Percentiles rank a stretch among this genome's conserved stretches.
phyloP scores from a whole-genome alignment of 192 early-diverging fungal genomes.

The Coemansia aciculifera region DNA sequence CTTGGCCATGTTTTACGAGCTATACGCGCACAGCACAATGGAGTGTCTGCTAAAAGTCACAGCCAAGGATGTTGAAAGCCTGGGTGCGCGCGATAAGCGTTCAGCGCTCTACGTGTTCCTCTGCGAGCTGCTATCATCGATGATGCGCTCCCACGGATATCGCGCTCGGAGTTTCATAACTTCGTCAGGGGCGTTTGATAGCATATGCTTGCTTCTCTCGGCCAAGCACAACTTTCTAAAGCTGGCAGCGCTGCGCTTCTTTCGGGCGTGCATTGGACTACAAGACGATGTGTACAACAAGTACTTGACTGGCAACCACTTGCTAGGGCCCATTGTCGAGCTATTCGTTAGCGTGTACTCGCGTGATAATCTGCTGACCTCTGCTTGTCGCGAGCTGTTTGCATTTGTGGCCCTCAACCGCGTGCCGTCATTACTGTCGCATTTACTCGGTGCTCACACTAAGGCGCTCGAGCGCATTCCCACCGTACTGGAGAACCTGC shows the following conservation, averaged over 20 bases:
- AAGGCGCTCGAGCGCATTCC: slow-evolving; percentile 21
- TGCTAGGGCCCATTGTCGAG: slow-evolving; percentile 68
- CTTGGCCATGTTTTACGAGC: slow-evolving; percentile 75
- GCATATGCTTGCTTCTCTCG: slow-evolving; percentile 66
- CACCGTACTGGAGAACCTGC: slow-evolving; percentile 23
- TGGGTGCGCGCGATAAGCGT: slow-evolving; percentile 4
- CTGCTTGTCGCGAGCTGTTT: slow-evolving; percentile 88
- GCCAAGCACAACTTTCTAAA: slow-evolving; percentile 69
- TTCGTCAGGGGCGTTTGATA: slow-evolving; percentile 60
- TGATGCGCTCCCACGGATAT: slow-evolving; percentile 69
- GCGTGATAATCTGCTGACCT: slow-evolving; percentile 82
- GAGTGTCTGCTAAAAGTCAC: slow-evolving; percentile 62
- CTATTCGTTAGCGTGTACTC: slow-evolving; percentile 63
- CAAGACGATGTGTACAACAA: slow-evolving; percentile 84
- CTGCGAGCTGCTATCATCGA: slow-evolving; percentile 80
- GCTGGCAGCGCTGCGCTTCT: slow-evolving; percentile 75
- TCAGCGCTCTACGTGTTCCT: slow-evolving; percentile 23
- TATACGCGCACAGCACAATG: slow-evolving; percentile 61
- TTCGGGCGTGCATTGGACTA: slow-evolving; percentile 73
- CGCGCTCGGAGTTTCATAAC: slow-evolving; percentile 78
- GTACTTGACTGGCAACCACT: slow-evolving; percentile 71
- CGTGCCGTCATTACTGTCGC: slow-evolving; percentile 67
- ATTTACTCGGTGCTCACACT: slow-evolving; percentile 56
- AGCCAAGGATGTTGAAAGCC: slow-evolving; percentile 28
- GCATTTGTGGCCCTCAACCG: slow-evolving; percentile 74